Evolutionary conservation across 495 filamentous ascomycete species (phyloP).

Genomic region (Bryoglossum gracile): DNA sequence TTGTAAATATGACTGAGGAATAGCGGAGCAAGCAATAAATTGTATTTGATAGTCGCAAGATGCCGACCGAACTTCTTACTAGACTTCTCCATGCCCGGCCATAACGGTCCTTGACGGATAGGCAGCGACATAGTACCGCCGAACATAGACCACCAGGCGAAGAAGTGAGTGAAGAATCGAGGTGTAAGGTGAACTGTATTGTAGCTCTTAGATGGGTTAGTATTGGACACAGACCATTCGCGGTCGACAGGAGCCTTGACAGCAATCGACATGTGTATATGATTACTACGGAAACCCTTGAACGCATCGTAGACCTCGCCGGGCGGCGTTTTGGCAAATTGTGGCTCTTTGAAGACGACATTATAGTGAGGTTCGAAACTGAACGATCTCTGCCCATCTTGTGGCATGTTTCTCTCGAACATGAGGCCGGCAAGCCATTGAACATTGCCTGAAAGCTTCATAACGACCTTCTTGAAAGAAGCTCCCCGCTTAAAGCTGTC

Average conservation of each 20-base stretch:
- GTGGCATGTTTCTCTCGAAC: slow-evolving; percentile 70
- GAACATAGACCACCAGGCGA: slow-evolving; percentile 96
- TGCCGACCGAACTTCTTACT: slow-evolving; percentile 98
- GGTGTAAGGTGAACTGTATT: slow-evolving; percentile 91
- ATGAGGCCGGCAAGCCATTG: slow-evolving; percentile 84
- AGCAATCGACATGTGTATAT: slow-evolving; percentile 90
- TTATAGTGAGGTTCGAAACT: slow-evolving; percentile 90
- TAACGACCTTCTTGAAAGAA: slow-evolving; percentile 91
- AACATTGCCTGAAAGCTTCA: slow-evolving; percentile 95
- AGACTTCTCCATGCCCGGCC: slow-evolving; percentile 86
- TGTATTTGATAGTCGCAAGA: slow-evolving; percentile 96
- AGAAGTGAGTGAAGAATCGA: slow-evolving; percentile 97
- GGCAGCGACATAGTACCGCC: slow-evolving; percentile 91
- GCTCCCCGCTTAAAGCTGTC: slow-evolving; percentile 64
- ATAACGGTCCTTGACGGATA: slow-evolving; percentile 83
- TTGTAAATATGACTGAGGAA: slow-evolving; percentile 97
- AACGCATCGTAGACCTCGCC: slow-evolving; percentile 78
- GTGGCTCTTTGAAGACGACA: slow-evolving; percentile 74
- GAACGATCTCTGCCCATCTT: slow-evolving; percentile 62
- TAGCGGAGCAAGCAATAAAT: slow-evolving; percentile 80
- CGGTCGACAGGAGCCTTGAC: slow-evolving; percentile 74
- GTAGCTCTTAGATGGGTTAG: slow-evolving; percentile 74
- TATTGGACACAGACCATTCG: slow-evolving; percentile 68
- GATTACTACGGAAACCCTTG: slow-evolving; percentile 84
- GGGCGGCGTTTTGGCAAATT: slow-evolving; percentile 52